Conservation (phyloP, 2,329 filamentous ascomycete genomes). For the Alternaria consortialis region DNA sequence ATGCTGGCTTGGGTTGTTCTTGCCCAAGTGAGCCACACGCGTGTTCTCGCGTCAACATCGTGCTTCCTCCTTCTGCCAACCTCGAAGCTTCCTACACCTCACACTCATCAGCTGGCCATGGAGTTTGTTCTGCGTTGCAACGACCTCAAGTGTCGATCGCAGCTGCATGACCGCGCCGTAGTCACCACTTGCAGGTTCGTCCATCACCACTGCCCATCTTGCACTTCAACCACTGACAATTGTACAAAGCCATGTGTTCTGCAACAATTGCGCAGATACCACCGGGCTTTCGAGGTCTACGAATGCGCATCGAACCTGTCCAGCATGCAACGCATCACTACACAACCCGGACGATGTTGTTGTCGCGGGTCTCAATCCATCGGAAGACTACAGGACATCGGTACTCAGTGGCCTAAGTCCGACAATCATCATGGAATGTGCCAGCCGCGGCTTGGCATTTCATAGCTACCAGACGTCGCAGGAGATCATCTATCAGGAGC, state of each 20-base stretch:
- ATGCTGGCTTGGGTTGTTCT: slow-evolving; percentile 17
- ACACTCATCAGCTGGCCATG: slow-evolving; percentile 60
- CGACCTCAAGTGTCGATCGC: slow-evolving; percentile 75
- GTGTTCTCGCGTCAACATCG: slow-evolving; percentile 16
- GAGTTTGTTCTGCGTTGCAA: slow-evolving; percentile 83
- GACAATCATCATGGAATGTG: slow-evolving; percentile 84
- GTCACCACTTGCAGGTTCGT: slow-evolving; percentile 87
- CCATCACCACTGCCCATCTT: background rate
- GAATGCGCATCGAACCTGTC: slow-evolving; percentile 69
- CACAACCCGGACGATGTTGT: slow-evolving; percentile 78
- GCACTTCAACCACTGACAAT: slow-evolving; percentile 49
- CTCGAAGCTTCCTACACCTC: background rate
- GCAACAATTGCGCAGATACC: slow-evolving; percentile 73
- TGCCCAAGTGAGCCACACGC: slow-evolving; percentile 18
- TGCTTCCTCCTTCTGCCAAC: slow-evolving; percentile 8
- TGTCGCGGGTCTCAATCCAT: slow-evolving; percentile 75
- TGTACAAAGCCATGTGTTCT: slow-evolving; percentile 77
- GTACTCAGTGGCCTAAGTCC: slow-evolving; percentile 85
- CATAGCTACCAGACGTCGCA: slow-evolving; percentile 88
- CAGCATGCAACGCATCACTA: slow-evolving; percentile 76
- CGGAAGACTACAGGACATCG: slow-evolving; percentile 89
- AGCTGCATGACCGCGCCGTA: slow-evolving; percentile 75
- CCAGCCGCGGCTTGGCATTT: slow-evolving; percentile 79
- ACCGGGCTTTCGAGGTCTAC: slow-evolving; percentile 68
- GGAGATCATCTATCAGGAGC: slow-evolving; percentile 84